Evolutionary conservation across 441 rosid genomes (phyloP).

Genomic region (Eruca vesicaria): DNA sequence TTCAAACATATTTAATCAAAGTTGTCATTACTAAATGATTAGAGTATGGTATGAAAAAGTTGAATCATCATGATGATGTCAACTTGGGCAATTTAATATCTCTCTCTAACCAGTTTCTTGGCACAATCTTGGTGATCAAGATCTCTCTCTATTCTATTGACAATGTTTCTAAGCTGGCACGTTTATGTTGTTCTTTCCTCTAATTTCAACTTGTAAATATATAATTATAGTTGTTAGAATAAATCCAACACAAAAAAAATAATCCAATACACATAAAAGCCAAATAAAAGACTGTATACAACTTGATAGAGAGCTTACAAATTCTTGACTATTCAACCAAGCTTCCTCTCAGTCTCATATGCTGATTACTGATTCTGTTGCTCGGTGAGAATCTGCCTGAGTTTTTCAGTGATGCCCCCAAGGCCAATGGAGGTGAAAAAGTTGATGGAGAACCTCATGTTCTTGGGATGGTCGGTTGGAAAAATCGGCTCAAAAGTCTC

Average conservation of each 20-base stretch:
- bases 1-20: neutral
- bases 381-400: conserved; percentile 25
- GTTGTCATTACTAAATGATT: neutral
- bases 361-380: neutral
- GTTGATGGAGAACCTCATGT: conserved; percentile 33
- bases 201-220: neutral
- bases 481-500: conserved; percentile 35
- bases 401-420: conserved; percentile 31
- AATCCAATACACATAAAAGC: no score
- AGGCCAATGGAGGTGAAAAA: conserved; percentile 38
- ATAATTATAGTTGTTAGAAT: no score
- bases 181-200: neutral
- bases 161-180: neutral
- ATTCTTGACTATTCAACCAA: neutral
- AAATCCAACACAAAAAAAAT: no score
- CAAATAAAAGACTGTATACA: neutral
- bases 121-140: neutral
- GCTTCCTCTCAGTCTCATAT: conserved; percentile 30
- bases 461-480: conserved; percentile 35
- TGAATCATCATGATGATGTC: neutral
- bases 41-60: neutral
- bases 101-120: neutral
- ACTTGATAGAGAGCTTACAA: neutral
- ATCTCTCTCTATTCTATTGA: neutral
- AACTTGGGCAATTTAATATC: neutral